These are phyloP conservation scores for Tetradesmus lagerheimii DNA, from an alignment of 139 green algal genomes.

Conservation along the genomic window DNA sequence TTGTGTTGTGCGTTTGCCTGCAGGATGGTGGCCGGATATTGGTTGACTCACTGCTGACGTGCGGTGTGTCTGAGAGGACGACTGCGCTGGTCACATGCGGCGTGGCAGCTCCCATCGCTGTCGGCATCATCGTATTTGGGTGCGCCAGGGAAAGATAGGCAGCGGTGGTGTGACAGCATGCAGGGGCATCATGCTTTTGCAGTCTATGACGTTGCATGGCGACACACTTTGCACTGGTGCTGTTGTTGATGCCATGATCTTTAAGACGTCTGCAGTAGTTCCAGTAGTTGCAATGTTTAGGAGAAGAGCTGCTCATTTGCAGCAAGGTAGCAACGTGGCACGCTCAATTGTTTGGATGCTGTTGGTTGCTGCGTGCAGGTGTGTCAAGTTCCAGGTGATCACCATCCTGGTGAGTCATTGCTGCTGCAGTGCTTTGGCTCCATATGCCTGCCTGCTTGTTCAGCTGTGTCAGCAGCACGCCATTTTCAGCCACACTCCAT, in stretches of 20 bases:
- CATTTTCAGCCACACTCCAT: not conserved
- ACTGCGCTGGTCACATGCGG: constrained; percentile 23
- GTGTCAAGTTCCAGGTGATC: constrained; percentile 53
- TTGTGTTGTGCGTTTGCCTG: not conserved
- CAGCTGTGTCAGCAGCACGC: not conserved
- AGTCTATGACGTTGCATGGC: too few relatives aligned
- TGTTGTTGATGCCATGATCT: too few relatives aligned
- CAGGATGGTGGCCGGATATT: constrained; percentile 42
- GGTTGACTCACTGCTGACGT: constrained; percentile 65
- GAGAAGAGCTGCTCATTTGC: too few relatives aligned
- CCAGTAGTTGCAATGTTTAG: not conserved
- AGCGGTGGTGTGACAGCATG: not conserved
- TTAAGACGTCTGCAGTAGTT: not conserved
- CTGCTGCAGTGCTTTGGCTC: not conserved
- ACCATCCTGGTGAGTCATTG: constrained; percentile 51
- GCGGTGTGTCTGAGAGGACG: constrained; percentile 44
- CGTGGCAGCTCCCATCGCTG: constrained; percentile 52
- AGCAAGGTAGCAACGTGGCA: not conserved
- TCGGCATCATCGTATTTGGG: constrained; percentile 55
- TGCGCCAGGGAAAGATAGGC: not conserved
- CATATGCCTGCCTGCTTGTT: not conserved
- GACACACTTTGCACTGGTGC: too few relatives aligned
- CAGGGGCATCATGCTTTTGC: not conserved
- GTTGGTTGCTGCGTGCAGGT: not conserved
- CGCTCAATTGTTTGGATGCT: not conserved